These are phyloP conservation scores for Solanum etuberosum DNA, from an alignment of 257 asterid species.

Conservation along the genomic window DNA sequence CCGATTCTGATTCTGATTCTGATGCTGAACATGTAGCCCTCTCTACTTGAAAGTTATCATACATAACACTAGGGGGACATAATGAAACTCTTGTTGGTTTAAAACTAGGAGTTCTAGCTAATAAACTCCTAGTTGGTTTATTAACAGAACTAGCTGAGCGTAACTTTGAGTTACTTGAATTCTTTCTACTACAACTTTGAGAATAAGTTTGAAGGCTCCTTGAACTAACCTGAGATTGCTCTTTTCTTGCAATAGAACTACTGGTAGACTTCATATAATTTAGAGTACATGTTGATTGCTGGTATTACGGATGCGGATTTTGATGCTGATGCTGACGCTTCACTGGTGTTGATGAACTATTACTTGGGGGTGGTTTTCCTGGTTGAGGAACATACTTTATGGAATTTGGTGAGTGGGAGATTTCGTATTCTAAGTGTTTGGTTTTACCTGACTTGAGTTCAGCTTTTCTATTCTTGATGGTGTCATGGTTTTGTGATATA, in stretches of 20 bases:
- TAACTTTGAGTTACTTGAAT: constrained; percentile 6
- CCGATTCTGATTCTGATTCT: too few relatives aligned
- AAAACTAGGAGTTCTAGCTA: constrained; percentile 38
- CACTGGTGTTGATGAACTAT: constrained; percentile 8
- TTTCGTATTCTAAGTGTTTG: constrained; percentile 19
- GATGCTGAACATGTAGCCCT: constrained; percentile 73
- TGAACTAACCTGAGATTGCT: constrained; percentile 33
- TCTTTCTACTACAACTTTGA: constrained; percentile 9
- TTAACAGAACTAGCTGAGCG: constrained; percentile 6
- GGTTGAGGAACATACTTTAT: constrained; percentile 16
- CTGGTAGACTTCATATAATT: constrained; percentile 86
- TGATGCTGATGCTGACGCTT: neutral
- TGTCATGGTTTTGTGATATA: constrained; percentile 23
- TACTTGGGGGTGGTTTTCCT: constrained; percentile 16
- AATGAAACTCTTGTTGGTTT: constrained; percentile 31
- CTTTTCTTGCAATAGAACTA: constrained; percentile 71
- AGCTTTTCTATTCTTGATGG: constrained; percentile 23
- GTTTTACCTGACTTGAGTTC: constrained; percentile 45
- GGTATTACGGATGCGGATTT: neutral
- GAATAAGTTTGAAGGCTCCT: constrained; percentile 18
- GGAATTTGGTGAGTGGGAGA: neutral
- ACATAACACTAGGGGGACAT: constrained; percentile 20
- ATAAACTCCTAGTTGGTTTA: constrained; percentile 17
- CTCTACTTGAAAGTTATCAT: constrained; percentile 25
- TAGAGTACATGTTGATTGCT: constrained; percentile 18